phyloP scores from a whole-genome alignment of 495 filamentous ascomycete genomes.

The Articulospora tetracladia region DNA sequence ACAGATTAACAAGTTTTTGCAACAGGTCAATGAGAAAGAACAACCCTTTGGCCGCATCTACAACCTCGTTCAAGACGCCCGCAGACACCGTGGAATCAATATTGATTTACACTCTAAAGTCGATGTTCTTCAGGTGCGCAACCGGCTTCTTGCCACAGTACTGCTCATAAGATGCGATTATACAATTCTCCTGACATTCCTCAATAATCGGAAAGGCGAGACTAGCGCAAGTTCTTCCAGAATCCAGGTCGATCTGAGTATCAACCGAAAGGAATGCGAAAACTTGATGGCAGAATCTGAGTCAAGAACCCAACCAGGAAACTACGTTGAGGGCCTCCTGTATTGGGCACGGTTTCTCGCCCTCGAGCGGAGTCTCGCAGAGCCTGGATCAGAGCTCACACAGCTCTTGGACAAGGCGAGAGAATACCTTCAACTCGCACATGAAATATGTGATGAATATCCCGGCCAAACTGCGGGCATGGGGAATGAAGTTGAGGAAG shows the following conservation, averaged over 20 bases:
- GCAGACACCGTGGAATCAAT: conserved; percentile 32
- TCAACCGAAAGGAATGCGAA: conserved; percentile 25
- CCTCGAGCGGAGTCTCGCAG: conserved; percentile 23
- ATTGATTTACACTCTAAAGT: conserved; percentile 40
- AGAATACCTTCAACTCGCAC: conserved; percentile 13
- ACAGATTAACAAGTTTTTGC: conserved; percentile 38
- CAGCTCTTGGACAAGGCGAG: conserved; percentile 13
- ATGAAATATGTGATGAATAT: conserved; percentile 12
- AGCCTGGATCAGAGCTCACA: conserved; percentile 7
- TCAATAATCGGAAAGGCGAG: conserved; percentile 29
- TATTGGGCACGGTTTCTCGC: conserved; percentile 32
- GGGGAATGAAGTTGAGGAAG: conserved; percentile 27
- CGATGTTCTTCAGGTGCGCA: conserved; percentile 43
- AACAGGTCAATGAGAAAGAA: conserved; percentile 46
- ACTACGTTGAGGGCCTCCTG: conserved; percentile 29
- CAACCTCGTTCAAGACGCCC: conserved; percentile 46
- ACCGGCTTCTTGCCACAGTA: conserved; percentile 41
- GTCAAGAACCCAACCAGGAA: conserved; percentile 17
- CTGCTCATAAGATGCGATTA: conserved; percentile 54
- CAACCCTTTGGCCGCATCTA: conserved; percentile 58
- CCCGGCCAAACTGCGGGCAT: conserved; percentile 26
- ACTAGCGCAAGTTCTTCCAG: conserved; percentile 3
- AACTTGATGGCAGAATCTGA: conserved; percentile 18
- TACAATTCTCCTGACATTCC: conserved; percentile 51
- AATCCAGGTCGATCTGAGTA: conserved; percentile 34